Evolutionary conservation across 768 basidiomycete genomes (phyloP), one percentile per base, ranked within the genome.

Genomic region (Russula vinacea): DNA sequence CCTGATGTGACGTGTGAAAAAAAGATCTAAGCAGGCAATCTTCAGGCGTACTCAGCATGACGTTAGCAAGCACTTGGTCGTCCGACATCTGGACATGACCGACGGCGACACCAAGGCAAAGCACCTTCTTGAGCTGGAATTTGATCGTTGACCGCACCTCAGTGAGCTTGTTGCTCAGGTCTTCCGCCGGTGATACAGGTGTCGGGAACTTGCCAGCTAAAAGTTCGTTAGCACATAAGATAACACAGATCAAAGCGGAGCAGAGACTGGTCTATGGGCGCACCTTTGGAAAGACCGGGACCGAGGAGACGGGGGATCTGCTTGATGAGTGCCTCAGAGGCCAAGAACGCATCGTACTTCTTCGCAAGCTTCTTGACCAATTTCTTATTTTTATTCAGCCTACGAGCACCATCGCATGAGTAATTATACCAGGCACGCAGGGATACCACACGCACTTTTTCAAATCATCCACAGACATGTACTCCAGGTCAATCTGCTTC

Each of bases 341-440:
- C 86, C 70, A 99, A 81, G 89, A 99, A 99, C 64, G 96, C 94
- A 72, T 99, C 95, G 81, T 98, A 95, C 77, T 98, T 98, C 84
- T 98, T 98, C 70, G 96, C 96, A 71, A 98, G 91, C 82, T 97
- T 97, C 85, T 98, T 99, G 74, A 98, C 97, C 67, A 99, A 92
- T 81, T 99, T 99, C 84, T 99, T 98, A 86, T 98, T 99, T 83
- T 97, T 96, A 89, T 96, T 97, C 69, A 98, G 85, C 79, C 91
- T 93, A 53, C 26, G n/a, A 17, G 52, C 14, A 22, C 53, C 62
- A 16, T 33, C 29, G 2, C 64, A n/a, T 56, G 13, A 33, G 42
- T 22, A 45, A 55, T 47, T 16, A 52, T 45, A 10, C 35, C 22
- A 24, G 17, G 16, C 14, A 39, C 35, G 7, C n/a, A 16, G 22